Base-by-base conservation (phyloP, 1,284 basidiomycete species). In the Cystobasidiaceae sp. region DNA sequence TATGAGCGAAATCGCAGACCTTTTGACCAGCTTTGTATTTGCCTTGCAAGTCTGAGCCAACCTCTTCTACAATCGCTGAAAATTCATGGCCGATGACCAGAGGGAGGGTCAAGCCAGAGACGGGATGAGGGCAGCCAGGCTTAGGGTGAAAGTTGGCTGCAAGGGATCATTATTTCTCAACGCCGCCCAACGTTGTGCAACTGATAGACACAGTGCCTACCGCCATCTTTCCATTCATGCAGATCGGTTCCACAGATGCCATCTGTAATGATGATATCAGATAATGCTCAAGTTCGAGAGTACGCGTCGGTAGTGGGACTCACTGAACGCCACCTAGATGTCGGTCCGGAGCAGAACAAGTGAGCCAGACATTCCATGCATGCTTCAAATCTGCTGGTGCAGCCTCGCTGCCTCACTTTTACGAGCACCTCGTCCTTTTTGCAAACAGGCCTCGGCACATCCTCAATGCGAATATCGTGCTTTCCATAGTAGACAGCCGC, bases 191-290 rank as follows among this genome's bases (percentile, higher is more conserved):
- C n/a, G n/a, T n/a, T n/a, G n/a, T n/a, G n/a, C n/a, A 15, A n/a
- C 11, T 15, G 7, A 11, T 30, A n/a, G n/a, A n/a, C n/a, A n/a
- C n/a, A n/a, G n/a, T n/a, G 43, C 50, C 3, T 46, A 56, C 61
- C 61, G 25, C 60, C 60, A 54, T 62, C 60, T 21, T 62, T 48
- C 60, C 60, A 62, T 54, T 64, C 61, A 28, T 64, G 61, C 11
- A 64, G 32, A 32, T 64, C 61, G 9, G 61, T 64, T n/a, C 56
- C 56, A 27, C 55, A 59, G n/a, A 52, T 66, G 15, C 56, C 55
- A 45, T 66, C 49, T 52, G 13, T 19, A n/a, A n/a, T n/a, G n/a
- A n/a, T n/a, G n/a, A n/a, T n/a, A n/a, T n/a, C n/a, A n/a, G n/a
- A n/a, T n/a, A n/a, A n/a, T n/a, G n/a, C n/a, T n/a, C n/a, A n/a